phyloP scores from a whole-genome alignment of 345 rosid species.

The Draba incana region DNA sequence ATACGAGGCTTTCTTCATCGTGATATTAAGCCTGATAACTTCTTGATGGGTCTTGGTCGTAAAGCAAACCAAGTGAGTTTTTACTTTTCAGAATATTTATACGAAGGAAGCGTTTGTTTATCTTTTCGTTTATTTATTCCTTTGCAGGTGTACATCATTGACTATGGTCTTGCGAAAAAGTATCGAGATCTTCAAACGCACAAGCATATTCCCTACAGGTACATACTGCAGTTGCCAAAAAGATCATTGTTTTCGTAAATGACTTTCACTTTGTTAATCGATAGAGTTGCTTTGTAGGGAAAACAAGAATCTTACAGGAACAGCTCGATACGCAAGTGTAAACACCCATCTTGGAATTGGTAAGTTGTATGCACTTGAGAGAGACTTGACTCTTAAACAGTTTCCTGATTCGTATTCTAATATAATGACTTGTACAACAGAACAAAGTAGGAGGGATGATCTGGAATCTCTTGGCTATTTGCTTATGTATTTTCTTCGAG shows the following conservation, averaged over 20 bases:
- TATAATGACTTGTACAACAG: conserved; percentile 47
- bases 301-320: conserved; percentile 95
- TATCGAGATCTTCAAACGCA: conserved; percentile 47
- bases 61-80: conserved; percentile 88
- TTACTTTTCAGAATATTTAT: neutral
- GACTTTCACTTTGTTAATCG: conserved; percentile 27
- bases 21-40: conserved; percentile 97
- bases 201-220: conserved; percentile 47
- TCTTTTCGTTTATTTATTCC: conserved; percentile 1
- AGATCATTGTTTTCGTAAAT: conserved; percentile 1
- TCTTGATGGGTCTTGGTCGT: conserved; percentile 95
- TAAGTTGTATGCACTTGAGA: conserved; percentile 35
- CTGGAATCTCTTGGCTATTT: conserved; percentile 97
- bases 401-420: neutral
- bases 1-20: conserved; percentile 93
- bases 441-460: conserved; percentile 99
- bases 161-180: conserved; percentile 46
- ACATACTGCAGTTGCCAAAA: neutral
- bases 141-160: conserved; percentile 46
- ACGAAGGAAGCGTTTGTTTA: neutral
- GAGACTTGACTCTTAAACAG: conserved; percentile 23
- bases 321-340: conserved; percentile 97
- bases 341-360: conserved; percentile 99
- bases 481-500: conserved; percentile 93
- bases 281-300: conserved; percentile 57